These are phyloP conservation scores for Moesziomyces antarcticus DNA, from an alignment of 1,284 basidiomycete genomes.

Conservation along the genomic window DNA sequence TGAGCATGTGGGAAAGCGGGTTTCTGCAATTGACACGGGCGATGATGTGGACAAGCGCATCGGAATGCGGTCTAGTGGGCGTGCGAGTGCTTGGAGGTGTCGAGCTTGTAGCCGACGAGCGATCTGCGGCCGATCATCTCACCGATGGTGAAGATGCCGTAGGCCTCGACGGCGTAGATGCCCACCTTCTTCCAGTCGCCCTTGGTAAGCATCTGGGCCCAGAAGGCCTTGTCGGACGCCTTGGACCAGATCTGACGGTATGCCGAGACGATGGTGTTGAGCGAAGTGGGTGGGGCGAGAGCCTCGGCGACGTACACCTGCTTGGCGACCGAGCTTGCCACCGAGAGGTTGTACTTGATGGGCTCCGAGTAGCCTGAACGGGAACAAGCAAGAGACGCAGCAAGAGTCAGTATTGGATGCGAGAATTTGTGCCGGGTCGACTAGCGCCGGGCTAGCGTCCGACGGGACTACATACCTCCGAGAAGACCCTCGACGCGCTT, in stretches of 20 bases:
- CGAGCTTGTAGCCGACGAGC: conserved; percentile 61
- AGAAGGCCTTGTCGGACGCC: conserved; percentile 76
- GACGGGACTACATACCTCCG: conserved; percentile 49
- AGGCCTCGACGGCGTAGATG: conserved; percentile 87
- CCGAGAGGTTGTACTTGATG: conserved; percentile 70
- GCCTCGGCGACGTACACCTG: conserved; percentile 91
- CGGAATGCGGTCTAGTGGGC: conserved; percentile 39
- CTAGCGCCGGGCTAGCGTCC: no score
- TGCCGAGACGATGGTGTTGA: conserved; percentile 75
- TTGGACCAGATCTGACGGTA: conserved; percentile 81
- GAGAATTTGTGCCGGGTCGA: no score
- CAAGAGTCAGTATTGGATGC: background rate
- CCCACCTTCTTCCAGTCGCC: conserved; percentile 81
- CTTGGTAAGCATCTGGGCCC: conserved; percentile 76
- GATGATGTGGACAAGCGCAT: no score
- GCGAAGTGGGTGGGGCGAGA: conserved; percentile 81
- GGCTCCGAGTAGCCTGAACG: conserved; percentile 50
- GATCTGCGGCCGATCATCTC: conserved; percentile 63
- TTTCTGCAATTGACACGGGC: background rate
- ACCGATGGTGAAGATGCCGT: conserved; percentile 78
- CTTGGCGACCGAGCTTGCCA: conserved; percentile 84
- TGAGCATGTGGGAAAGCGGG: background rate
- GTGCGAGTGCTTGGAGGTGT: conserved; percentile 50
- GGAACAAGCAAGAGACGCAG: background rate
- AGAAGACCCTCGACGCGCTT: conserved; percentile 54